Evolutionary conservation across 164 flowering plant genomes (phyloP), one percentile per base, ranked within the genome.

Genomic region (Nelumbo lutea): DNA sequence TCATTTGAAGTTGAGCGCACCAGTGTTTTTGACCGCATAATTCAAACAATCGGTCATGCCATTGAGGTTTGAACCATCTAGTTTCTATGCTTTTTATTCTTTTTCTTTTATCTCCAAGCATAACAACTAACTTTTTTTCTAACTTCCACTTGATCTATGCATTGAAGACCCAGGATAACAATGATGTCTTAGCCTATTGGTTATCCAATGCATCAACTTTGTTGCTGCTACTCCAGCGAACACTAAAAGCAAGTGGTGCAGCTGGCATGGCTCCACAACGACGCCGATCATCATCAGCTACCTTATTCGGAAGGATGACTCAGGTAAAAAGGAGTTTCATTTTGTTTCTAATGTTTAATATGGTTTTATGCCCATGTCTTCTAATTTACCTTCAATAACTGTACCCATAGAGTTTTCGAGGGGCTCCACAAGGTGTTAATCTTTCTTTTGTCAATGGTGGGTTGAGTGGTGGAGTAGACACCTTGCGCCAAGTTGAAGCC

Each of bases 1-100:
- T 96, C 98, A 42, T 96, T 96, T 83, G 99, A 96, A 83, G 98
- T 91, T 66, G 99, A 96, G 73, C 77, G 98, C 10, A 96, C 99
- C 38, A 91, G 93, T 74, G 88, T 96, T 39, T 96, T 96, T 80
- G 98, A 96, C 80, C 82, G 97, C 44, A 90, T 96, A 48, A 96
- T 96, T 76, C 97, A 91, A 72, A 93, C 93, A 59, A 88, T 96
- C 9, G 98, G 97, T 66, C 85, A 88, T 75, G 98, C 96, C 67
- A 93, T 96, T 68, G 99, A 96, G 98, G 99, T 96, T 73, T 65
- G 70, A 61, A 64, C 65, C 71, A 40, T 27, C 13, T 41, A 39
- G 56, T 52, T 66, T 61, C 60, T 60, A 3, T 68, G 3, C 44
- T 64, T 5, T 7, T 43, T 6, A 9, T 61, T 38, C 51, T 51